Evolutionary conservation across 2,329 filamentous ascomycete species (phyloP), one percentile per base, ranked within the genome.

Genomic region (Fusarium succisae): DNA sequence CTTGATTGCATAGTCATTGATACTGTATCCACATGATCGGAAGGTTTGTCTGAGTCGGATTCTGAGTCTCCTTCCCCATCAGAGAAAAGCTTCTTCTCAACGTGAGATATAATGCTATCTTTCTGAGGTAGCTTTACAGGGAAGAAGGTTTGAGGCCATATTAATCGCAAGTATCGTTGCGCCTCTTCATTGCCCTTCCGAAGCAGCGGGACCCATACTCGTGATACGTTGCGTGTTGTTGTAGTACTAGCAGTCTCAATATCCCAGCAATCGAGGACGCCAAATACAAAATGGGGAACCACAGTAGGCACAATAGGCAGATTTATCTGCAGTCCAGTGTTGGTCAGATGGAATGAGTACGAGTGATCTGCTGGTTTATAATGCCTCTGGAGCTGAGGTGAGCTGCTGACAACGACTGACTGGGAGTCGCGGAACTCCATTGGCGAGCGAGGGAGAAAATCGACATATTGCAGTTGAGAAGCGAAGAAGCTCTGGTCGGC

Each of bases 391-490:
- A 56, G 26, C 15, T 56, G 37, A 0, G 53, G 53, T 0, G 53
- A 56, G 0, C 26, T 56, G 3, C 26, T 43, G 0, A 56, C 28
- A 3, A 56, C 3, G 0, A 56, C 53, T 0, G 53, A 30, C 15
- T 56, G 37, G 1, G 53, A 56, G 11, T 56, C 4, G 6, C 2
- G 2, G 6, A 56, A 56, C 38, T 56, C 53, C 17, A 1, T 1
- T 1, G 53, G 38, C 0, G 53, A 56, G 22, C 53, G 53, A 32
- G 53, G 53, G 6, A 56, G 28, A 5, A 44, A 55, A 11, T 44
- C 53, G 4, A 56, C 28, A 12, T 56, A 56, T n/a, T 44, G 26
- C 2, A 56, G 6, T 8, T 1, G 26, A 0, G 53, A 56, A 0
- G 53, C 53, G 1, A 56, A 56, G 1, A 30, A 56, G 38, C 53